These are phyloP conservation scores for Microcyclospora tardicrescens DNA, from an alignment of 2,329 filamentous ascomycete genomes.

Conservation along the genomic window DNA sequence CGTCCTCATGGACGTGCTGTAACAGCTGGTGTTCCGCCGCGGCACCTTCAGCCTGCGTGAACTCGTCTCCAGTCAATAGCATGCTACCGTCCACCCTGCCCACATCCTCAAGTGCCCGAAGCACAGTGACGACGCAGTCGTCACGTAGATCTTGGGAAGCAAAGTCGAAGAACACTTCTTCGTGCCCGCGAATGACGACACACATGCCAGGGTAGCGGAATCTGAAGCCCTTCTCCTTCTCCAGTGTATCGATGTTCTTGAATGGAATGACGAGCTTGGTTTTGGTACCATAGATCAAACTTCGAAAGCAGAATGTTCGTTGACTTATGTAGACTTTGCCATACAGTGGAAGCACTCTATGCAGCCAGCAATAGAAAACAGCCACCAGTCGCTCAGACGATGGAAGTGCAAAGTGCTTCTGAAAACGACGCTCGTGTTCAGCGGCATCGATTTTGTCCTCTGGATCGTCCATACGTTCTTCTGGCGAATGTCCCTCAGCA, in stretches of 20 bases:
- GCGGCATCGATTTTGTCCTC: constrained; percentile 44
- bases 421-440: constrained; percentile 56
- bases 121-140: constrained; percentile 72
- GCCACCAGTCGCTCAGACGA: constrained; percentile 70
- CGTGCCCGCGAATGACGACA: constrained; percentile 83
- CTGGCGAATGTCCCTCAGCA: constrained; percentile 48
- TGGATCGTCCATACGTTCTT: constrained; percentile 46
- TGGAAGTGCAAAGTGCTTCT: constrained; percentile 81
- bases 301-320: constrained; percentile 81
- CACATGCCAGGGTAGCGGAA: constrained; percentile 85
- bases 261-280: constrained; percentile 87
- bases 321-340: constrained; percentile 94
- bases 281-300: constrained; percentile 72
- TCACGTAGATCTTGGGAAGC: constrained; percentile 63
- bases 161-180: constrained; percentile 96
- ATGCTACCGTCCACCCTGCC: constrained; percentile 59
- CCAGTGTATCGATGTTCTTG: constrained; percentile 80
- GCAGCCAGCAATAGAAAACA: constrained; percentile 84
- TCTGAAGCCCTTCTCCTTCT: constrained; percentile 89
- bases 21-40: constrained; percentile 68
- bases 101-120: constrained; percentile 61
- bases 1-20: constrained; percentile 53
- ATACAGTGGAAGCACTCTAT: constrained; percentile 79
- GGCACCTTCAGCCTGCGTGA: constrained; percentile 58
- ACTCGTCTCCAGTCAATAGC: constrained; percentile 53